Base-by-base conservation (phyloP, 2,329 filamentous ascomycete species). In the Plectosphaerella cucumerina region DNA sequence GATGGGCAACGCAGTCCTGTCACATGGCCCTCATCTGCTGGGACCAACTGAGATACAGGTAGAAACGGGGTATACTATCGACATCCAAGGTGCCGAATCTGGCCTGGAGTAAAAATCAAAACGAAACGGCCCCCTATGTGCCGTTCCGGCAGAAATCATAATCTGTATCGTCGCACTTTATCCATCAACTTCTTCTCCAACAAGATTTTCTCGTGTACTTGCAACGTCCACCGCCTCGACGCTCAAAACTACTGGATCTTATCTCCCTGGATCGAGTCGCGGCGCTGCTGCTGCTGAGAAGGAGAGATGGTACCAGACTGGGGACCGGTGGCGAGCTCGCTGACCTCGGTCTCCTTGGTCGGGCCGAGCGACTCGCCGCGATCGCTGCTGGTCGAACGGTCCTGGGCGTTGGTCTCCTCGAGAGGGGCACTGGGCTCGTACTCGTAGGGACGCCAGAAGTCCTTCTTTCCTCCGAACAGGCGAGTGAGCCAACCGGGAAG, bases 401-500 rank as follows among this genome's bases (percentile, higher is more conserved):
- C 47, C 5, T 15, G 21, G 20, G 34, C 46, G 17, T 26, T 37
- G 8, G 50, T 55, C 47, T 53, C 62, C 53, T 62, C 62, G 26
- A 56, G 42, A 14, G 51, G 45, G 37, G 49, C 41, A 35, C 56
- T 50, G 31, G 17, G 48, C 26, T 54, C 55, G 31, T 57, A 44
- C 22, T 67, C 59, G 21, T 73, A 65, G 8, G 69, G 65, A 35
- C 75, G 74, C 87, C 88, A 91, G 64, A 92, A 92, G 59, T 87
- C 80, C 70, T 78, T 86, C 74, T 90, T 87, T 23, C 89, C 89
- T 35, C 70, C 70, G 0, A 69, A 64, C 5, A 86, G 71, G 26
- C 90, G 79, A 51, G 76, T 72, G 48, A 90, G 63, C 90, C 90
- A 95, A 0, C 81, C 82, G 0, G 90, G 89, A 22, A 92, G 69